Conservation (phyloP, 345 rosid genomes). For the Salix koriyanagi region DNA sequence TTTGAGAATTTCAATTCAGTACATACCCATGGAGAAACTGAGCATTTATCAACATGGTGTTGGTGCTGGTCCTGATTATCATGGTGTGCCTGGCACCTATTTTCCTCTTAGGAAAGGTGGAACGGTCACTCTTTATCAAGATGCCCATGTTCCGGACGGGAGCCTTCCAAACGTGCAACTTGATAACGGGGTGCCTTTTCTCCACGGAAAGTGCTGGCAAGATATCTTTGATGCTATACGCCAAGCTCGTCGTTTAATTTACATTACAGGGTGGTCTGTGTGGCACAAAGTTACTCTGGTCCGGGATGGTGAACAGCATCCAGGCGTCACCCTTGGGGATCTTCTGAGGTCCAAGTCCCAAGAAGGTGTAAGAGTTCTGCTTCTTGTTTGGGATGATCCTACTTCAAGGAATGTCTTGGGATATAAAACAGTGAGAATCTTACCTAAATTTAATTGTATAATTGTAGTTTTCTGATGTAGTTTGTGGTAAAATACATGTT, state of each 20-base stretch:
- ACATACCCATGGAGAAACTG: conserved; percentile 59
- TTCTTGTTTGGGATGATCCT: conserved; percentile 96
- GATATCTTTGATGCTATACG: conserved; percentile 82
- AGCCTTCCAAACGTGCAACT: conserved; percentile 60
- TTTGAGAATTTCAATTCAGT: conserved; percentile 69
- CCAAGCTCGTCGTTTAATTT: conserved; percentile 73
- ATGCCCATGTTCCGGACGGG: conserved; percentile 89
- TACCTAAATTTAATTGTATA: not conserved
- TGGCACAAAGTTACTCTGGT: conserved; percentile 79
- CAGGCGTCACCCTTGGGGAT: conserved; percentile 62
- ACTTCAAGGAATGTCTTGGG: conserved; percentile 91
- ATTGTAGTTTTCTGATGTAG: not conserved
- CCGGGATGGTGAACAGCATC: conserved; percentile 51
- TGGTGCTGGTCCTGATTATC: conserved; percentile 77
- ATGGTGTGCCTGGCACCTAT: conserved; percentile 90
- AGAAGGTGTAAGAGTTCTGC: conserved; percentile 96
- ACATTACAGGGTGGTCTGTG: conserved; percentile 94
- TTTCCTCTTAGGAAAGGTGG: conserved; percentile 90
- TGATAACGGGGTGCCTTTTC: conserved; percentile 57
- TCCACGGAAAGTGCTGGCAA: conserved; percentile 83
- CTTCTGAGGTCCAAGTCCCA: conserved; percentile 77
- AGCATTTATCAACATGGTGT: conserved; percentile 70
- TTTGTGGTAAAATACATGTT: not conserved
- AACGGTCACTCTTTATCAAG: conserved; percentile 82
- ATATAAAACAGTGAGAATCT: conserved; percentile 62